Base-by-base conservation (phyloP, 176 grass and related monocot species). In the Rhynchospora breviuscula region DNA sequence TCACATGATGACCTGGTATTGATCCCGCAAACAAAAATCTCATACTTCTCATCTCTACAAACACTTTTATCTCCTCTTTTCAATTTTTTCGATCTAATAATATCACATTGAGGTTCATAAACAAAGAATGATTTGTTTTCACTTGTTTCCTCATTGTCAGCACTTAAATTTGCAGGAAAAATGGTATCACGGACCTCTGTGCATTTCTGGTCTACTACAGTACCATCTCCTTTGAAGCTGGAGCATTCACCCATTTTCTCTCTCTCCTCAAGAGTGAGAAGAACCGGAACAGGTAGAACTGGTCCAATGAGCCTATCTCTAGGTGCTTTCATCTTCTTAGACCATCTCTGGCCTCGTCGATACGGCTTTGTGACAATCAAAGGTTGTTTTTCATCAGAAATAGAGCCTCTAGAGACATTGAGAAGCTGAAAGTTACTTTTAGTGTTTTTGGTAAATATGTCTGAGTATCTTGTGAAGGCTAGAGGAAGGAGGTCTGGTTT, bases 181-280 rank as follows among this genome's bases (percentile, higher is more conserved):
- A 99, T 85, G 69, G 85, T 68, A 81, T 89, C 88, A 61, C 90
- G 70, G 87, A 98, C 81, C 61, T 87, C 89, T 83, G 54, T 80
- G 84, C 86, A 93, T 59, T 69, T 88, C 76, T 91, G 59, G 15
- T 40, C 83, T 81, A 95, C 47, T 12, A 63, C 85, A 66, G 60
- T 40, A 75, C 68, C 64, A 61, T 81, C 83, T 84, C 18, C 64
- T 63, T 69, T 11, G 33, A 60, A 87, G 1, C 10, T 44, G 79
- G n/a, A 59, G 58, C 45, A 83, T 21, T 80, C 84, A 21, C 67
- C 33, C 63, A 62, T 82, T 51, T 70, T 86, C 79, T 74, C 76
- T 77, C 26, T 93, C 76, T 91, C 79, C 82, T 93, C 86, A 72
- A 95, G 82, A 82, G 93, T 87, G 87, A 98, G 89, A 82, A 98